phyloP scores from a whole-genome alignment of 805 yeast genomes.

The Teunomyces stri region DNA sequence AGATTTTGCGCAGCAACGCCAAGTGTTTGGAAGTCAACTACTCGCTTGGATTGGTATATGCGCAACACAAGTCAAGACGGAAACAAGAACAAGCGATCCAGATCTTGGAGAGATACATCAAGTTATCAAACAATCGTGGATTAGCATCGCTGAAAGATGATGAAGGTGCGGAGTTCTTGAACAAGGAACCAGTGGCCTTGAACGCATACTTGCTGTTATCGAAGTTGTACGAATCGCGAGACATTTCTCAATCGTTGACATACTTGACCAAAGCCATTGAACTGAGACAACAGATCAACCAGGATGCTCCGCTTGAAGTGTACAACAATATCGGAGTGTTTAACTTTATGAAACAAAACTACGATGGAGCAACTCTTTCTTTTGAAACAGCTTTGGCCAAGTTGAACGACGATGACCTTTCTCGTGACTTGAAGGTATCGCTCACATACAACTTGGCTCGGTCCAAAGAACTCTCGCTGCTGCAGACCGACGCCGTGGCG shows the following conservation, averaged over 20 bases:
- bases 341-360: conserved; percentile 62
- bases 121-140: conserved; percentile 52
- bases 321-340: conserved; percentile 85
- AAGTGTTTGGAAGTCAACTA: conserved; percentile 72
- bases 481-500: conserved; percentile 34
- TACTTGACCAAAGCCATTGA: conserved; percentile 62
- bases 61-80: conserved; percentile 43
- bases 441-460: conserved; percentile 73
- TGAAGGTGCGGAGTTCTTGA: conserved; percentile 17
- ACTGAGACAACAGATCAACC: conserved; percentile 38
- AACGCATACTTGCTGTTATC: conserved; percentile 71
- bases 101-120: conserved; percentile 67
- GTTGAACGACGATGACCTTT: conserved; percentile 43
- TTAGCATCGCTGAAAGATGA: conserved; percentile 20
- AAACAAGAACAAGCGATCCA: conserved; percentile 55
- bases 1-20: conserved; percentile 60
- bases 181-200: conserved; percentile 55
- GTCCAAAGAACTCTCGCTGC: conserved; percentile 47
- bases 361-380: conserved; percentile 52
- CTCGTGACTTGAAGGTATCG: conserved; percentile 29
- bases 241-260: conserved; percentile 63
- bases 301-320: conserved; percentile 56
- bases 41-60: conserved; percentile 72
- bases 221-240: conserved; percentile 63
- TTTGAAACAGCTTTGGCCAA: conserved; percentile 51